phyloP scores from a whole-genome alignment of 2,329 filamentous ascomycete species.

The Aspergillus bombycis region DNA sequence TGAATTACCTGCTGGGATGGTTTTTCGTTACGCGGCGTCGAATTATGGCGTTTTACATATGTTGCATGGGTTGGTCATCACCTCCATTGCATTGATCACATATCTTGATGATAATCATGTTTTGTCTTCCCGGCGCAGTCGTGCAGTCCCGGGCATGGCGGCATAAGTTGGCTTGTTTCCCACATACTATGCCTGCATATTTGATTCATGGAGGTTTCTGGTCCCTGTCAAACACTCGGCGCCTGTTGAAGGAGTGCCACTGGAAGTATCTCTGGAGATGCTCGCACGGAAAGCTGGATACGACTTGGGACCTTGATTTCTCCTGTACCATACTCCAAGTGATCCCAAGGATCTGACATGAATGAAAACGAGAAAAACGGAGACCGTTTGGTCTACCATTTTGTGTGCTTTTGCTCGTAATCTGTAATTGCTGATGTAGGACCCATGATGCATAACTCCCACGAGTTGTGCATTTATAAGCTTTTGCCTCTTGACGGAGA shows the following conservation, averaged over 20 bases:
- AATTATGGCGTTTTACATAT: constrained; percentile 20
- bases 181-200: constrained; percentile 3
- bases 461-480: not conserved
- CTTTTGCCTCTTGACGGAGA: not conserved
- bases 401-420: not conserved
- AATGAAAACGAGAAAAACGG: constrained; percentile 29
- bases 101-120: constrained; percentile 21
- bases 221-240: not conserved
- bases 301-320: not conserved
- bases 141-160: not conserved
- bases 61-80: constrained; percentile 20
- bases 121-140: constrained; percentile 5
- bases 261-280: not conserved
- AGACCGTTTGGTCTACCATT: constrained; percentile 17
- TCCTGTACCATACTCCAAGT: constrained; percentile 18
- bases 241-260: not conserved
- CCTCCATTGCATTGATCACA: constrained; percentile 20
- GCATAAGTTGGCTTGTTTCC: not conserved
- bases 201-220: not conserved
- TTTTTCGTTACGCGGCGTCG: constrained; percentile 20
- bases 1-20: constrained; percentile 15
- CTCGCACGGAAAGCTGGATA: not conserved
- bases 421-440: not conserved
- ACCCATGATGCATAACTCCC: too few species aligned
- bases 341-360: constrained; percentile 11